These are phyloP conservation scores for Eucalyptus melliodora DNA, from an alignment of 345 rosid genomes.

Conservation along the genomic window DNA sequence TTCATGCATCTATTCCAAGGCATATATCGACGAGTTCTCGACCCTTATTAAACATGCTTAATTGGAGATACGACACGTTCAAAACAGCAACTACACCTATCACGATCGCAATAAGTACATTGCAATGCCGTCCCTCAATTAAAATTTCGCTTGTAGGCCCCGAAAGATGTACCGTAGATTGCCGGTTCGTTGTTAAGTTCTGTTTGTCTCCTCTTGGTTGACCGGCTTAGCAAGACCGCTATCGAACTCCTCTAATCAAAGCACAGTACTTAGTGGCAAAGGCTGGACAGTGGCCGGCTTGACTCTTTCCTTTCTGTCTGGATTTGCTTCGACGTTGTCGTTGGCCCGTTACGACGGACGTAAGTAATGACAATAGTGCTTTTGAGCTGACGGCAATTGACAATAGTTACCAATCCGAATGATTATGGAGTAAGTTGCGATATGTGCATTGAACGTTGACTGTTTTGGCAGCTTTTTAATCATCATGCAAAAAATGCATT, in stretches of 20 bases:
- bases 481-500: neutral
- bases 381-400: neutral
- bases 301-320: neutral
- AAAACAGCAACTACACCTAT: neutral
- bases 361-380: neutral
- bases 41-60: neutral
- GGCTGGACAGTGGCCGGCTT: neutral
- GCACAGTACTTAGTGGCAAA: neutral
- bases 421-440: neutral
- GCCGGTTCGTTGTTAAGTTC: neutral
- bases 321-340: neutral
- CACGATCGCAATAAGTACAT: neutral
- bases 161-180: neutral
- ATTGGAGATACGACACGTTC: neutral
- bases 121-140: neutral
- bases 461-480: neutral
- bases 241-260: neutral
- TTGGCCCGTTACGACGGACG: neutral
- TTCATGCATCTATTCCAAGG: neutral
- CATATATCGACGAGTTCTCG: neutral
- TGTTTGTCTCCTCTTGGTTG: neutral
- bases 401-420: neutral
- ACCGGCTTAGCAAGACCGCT: neutral
- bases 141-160: neutral
- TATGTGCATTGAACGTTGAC: neutral